phyloP scores from a whole-genome alignment of 345 rosid species.

The Zanthoxylum bungeanum region DNA sequence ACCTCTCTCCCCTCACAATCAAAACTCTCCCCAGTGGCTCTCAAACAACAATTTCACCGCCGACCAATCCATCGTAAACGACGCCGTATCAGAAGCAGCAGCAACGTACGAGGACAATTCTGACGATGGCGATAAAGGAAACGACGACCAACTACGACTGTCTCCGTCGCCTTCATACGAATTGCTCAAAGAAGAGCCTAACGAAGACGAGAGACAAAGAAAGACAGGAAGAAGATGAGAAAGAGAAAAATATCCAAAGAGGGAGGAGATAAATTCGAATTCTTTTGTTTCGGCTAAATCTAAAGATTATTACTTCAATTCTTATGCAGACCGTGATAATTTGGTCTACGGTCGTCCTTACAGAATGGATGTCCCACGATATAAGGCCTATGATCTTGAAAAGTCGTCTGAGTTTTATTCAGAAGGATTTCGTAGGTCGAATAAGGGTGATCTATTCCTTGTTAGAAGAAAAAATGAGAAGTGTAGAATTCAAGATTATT shows the following conservation, averaged over 20 bases:
- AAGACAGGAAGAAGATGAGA: constrained; percentile 30
- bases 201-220: constrained; percentile 30
- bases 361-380: constrained; percentile 89
- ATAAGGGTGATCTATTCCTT: constrained; percentile 17
- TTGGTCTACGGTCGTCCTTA: constrained; percentile 78
- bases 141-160: neutral
- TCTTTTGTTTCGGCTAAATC: constrained; percentile 36
- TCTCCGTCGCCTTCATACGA: constrained; percentile 15
- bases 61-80: constrained; percentile 58
- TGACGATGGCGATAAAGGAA: constrained; percentile 29
- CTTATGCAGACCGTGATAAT: constrained; percentile 83
- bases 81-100: constrained; percentile 37
- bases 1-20: neutral
- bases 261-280: constrained; percentile 13
- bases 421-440: constrained; percentile 34
- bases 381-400: constrained; percentile 44
- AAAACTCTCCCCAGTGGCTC: constrained; percentile 58
- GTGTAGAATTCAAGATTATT: constrained; percentile 10
- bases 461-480: constrained; percentile 16
- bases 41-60: constrained; percentile 73
- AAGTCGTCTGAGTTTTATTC: constrained; percentile 31
- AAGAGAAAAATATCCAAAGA: constrained; percentile 31
- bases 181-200: constrained; percentile 20
- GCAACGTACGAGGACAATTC: neutral
- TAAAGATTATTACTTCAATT: constrained; percentile 83